phyloP scores from a whole-genome alignment of 73 alveolate species.

The Tetrahymena thermophila region DNA sequence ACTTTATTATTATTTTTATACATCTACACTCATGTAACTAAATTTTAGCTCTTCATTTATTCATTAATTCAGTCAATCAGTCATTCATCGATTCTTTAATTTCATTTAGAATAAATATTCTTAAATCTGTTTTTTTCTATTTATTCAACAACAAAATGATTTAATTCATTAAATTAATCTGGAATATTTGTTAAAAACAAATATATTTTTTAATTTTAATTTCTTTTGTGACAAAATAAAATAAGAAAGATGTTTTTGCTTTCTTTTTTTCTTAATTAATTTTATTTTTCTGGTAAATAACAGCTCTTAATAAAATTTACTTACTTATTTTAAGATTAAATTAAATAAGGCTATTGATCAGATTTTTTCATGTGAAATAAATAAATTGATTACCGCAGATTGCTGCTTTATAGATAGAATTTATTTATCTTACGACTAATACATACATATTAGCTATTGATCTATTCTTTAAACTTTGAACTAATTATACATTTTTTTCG shows the following conservation, averaged over 20 bases:
- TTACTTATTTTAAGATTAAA: neutral
- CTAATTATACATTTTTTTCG: no score
- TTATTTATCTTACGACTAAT: neutral
- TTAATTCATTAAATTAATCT: no score
- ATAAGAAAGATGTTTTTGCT: no score
- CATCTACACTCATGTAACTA: neutral
- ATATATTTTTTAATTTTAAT: no score
- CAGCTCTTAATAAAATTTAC: neutral
- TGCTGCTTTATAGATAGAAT: neutral
- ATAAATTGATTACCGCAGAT: neutral
- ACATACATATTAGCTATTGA: neutral
- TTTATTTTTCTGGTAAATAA: neutral
- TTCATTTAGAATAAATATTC: no score
- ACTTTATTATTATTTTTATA: neutral
- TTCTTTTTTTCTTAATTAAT: neutral
- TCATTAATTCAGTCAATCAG: no score
- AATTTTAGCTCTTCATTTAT: neutral
- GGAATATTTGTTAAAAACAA: no score
- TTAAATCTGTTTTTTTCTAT: no score
- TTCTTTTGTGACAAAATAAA: no score
- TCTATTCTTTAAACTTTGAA: neutral
- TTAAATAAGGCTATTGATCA: neutral
- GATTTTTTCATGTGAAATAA: neutral
- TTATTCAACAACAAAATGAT: no score
- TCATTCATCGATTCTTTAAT: no score